Evolutionary conservation across 495 filamentous ascomycete genomes (phyloP).

Genomic region (Aspergillus panamensis): DNA sequence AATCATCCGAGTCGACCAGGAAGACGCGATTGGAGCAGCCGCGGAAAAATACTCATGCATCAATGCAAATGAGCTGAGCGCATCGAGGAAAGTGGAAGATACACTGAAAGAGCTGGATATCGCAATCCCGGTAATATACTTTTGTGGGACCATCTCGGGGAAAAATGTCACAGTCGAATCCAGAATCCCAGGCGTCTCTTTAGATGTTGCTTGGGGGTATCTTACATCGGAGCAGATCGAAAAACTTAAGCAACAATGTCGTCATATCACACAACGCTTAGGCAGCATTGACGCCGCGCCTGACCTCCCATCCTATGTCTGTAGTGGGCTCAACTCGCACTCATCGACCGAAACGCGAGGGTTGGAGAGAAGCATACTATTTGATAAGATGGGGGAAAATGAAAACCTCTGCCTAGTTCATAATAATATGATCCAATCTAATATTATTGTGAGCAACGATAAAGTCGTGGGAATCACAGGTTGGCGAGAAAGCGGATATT

Average conservation of each 20-base stretch:
- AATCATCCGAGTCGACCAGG: constrained; percentile 39
- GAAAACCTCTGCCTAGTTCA: constrained; percentile 36
- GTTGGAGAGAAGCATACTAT: constrained; percentile 35
- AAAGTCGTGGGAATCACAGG: constrained; percentile 39
- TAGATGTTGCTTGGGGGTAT: constrained; percentile 45
- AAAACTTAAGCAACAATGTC: constrained; percentile 37
- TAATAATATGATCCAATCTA: constrained; percentile 39
- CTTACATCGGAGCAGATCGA: constrained; percentile 32
- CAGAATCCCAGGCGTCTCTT: constrained; percentile 41
- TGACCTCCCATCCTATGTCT: constrained; percentile 38
- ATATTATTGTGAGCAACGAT: constrained; percentile 38
- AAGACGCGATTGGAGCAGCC: constrained; percentile 22
- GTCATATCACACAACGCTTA: constrained; percentile 33
- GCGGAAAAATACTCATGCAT: constrained; percentile 47
- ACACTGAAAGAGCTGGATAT: constrained; percentile 32
- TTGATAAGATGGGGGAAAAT: constrained; percentile 23
- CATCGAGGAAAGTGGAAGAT: constrained; percentile 40
- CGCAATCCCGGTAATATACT: constrained; percentile 39
- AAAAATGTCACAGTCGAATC: constrained; percentile 44
- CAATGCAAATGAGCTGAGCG: constrained; percentile 52
- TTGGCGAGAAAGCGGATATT: constrained; percentile 44
- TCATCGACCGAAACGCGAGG: constrained; percentile 22
- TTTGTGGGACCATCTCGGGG: constrained; percentile 38
- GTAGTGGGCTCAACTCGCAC: constrained; percentile 36
- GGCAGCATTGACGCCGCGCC: constrained; percentile 23